Evolutionary conservation across 2,329 filamentous ascomycete genomes (phyloP), one percentile per base, ranked within the genome.

Genomic region (Diplodia corticola): DNA sequence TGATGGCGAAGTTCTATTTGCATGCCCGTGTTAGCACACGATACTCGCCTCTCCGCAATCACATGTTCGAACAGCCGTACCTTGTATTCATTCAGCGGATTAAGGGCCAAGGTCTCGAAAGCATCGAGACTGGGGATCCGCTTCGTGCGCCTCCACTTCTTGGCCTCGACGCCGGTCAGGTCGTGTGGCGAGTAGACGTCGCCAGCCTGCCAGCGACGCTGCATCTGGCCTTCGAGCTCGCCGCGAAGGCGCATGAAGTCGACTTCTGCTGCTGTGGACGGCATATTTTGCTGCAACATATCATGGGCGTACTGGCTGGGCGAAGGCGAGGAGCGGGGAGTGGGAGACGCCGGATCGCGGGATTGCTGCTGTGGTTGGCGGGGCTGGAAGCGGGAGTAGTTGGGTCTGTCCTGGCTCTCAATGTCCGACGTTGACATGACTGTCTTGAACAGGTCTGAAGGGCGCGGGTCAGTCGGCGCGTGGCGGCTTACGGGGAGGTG

Each of bases 141-240:
- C 65, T 71, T 69, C 28, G 28, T 2, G 75, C 80, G 83, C 77
- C 85, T 88, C 90, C 91, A 97, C 83, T 96, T 96, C 74, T 80
- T 80, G 87, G 91, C 89, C 85, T 97, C 93, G 40, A 82, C 80
- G 26, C 88, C 84, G 65, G 87, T 90, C 75, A 99, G 78, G 79
- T 99, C 95, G 75, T 93, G 91, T 37, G 95, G 95, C 67, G 93
- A 86, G 80, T 98, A 98, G 63, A 97, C 85, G 75, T 98, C 93
- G 71, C 95, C 95, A 0, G 81, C 73, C 72, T 84, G 83, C 89
- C 91, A 98, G 48, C 85, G 83, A 55, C 93, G 88, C 40, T 86
- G 84, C 78, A 89, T 84, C 78, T 91, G 88, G 69, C 79, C 82
- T 71, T 87, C 79, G 76, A 87, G 87, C 69, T 87, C 86, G 26